Percentiles rank a stretch among this genome's conserved stretches.
Evolutionary conservation across 345 rosid genomes (phyloP).

Genomic region (Eucalyptus erythrocorys): DNA sequence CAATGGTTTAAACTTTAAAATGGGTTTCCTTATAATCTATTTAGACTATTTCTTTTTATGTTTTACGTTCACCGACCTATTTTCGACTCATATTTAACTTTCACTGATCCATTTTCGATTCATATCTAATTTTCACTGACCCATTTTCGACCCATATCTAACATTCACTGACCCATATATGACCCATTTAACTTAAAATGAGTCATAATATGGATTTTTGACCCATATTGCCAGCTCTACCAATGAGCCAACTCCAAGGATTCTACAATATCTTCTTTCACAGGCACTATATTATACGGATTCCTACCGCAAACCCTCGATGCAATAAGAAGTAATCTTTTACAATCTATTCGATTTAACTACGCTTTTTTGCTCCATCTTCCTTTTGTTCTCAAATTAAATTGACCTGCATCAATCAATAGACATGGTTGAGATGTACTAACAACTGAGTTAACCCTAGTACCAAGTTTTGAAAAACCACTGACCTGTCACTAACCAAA

Average conservation of each 20-base stretch:
- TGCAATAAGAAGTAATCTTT: background rate
- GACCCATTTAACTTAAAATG: too few species aligned
- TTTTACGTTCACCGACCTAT: too few species aligned
- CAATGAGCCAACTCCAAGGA: background rate
- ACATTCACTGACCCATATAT: too few species aligned
- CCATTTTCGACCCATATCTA: too few species aligned
- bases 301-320: background rate
- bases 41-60: too few species aligned
- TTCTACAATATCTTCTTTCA: background rate
- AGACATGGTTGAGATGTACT: background rate
- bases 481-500: background rate
- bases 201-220: too few species aligned
- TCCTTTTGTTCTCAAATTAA: background rate
- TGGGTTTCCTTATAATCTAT: too few species aligned
- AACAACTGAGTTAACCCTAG: background rate
- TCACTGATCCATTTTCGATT: too few species aligned
- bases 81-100: too few species aligned
- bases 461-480: background rate
- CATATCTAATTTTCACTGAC: too few species aligned
- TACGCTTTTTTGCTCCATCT: background rate
- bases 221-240: too few species aligned
- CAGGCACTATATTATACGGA: background rate
- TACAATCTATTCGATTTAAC: background rate
- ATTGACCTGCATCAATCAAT: background rate
- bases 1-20: too few species aligned